Conservation (phyloP, 768 basidiomycete genomes). For the Arthromyces matolae region DNA sequence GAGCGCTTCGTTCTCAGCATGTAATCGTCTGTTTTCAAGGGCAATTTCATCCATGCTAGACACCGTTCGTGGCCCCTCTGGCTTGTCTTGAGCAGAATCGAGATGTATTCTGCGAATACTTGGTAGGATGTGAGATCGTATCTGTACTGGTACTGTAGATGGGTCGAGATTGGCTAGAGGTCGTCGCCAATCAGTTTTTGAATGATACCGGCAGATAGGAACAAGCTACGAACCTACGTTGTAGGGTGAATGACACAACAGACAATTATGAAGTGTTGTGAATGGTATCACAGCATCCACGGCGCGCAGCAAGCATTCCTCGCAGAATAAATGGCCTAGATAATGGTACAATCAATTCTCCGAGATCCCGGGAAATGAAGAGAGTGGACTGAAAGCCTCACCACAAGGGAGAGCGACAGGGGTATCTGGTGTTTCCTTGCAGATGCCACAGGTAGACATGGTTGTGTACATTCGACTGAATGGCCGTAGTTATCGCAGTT, state of each 20-base stretch:
- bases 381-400: conserved; percentile 26
- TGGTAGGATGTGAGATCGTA: conserved; percentile 55
- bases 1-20: conserved; percentile 42
- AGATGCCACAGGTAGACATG: conserved; percentile 60
- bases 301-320: conserved; percentile 50
- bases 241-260: conserved; percentile 53
- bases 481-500: neutral
- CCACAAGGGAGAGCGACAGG: conserved; percentile 66
- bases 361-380: neutral
- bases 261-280: conserved; percentile 50
- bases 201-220: neutral
- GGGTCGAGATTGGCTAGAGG: conserved; percentile 44
- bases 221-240: conserved; percentile 42
- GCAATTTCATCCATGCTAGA: conserved; percentile 18
- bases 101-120: conserved; percentile 55
- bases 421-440: conserved; percentile 48
- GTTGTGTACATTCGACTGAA: neutral
- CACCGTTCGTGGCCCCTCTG: conserved; percentile 12
- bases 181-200: neutral
- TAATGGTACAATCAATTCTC: neutral
- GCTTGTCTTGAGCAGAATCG: conserved; percentile 25
- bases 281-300: conserved; percentile 46
- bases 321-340: conserved; percentile 64
- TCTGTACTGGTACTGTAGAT: conserved; percentile 48
- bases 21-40: conserved; percentile 37